phyloP scores from a whole-genome alignment of 768 basidiomycete genomes.

The Hemileccinum rubropunctum region DNA sequence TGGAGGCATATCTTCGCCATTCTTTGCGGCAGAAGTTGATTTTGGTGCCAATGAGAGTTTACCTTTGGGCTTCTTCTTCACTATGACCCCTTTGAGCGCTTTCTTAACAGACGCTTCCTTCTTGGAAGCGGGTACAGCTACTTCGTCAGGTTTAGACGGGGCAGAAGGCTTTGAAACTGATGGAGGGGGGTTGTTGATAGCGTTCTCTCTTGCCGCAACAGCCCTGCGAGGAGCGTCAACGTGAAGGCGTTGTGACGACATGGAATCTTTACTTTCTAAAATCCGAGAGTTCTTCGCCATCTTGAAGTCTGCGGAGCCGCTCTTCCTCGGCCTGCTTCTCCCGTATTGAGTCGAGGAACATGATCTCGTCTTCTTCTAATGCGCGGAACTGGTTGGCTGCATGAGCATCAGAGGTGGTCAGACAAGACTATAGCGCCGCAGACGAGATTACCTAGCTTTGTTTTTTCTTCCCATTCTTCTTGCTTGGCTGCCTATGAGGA shows the following conservation, averaged over 20 bases:
- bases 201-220: slow-evolving; percentile 66
- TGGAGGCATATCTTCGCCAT: slow-evolving; percentile 32
- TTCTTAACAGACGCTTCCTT: slow-evolving; percentile 58
- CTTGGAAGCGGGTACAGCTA: slow-evolving; percentile 39
- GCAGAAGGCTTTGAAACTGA: slow-evolving; percentile 29
- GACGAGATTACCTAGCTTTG: slow-evolving; percentile 55
- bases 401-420: slow-evolving; percentile 8
- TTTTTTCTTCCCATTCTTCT: slow-evolving; percentile 92
- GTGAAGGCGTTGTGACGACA: neutral
- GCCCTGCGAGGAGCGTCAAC: slow-evolving; percentile 40
- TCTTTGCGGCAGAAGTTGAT: slow-evolving; percentile 18
- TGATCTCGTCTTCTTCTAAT: slow-evolving; percentile 86
- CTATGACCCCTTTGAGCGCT: slow-evolving; percentile 72
- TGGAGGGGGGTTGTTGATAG: slow-evolving; percentile 42
- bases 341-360: slow-evolving; percentile 81
- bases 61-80: slow-evolving; percentile 69
- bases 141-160: slow-evolving; percentile 28
- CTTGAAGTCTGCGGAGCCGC: slow-evolving; percentile 65
- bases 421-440: neutral
- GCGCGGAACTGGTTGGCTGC: slow-evolving; percentile 87
- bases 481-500: slow-evolving; percentile 72
- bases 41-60: slow-evolving; percentile 18
- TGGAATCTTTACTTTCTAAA: slow-evolving; percentile 66
- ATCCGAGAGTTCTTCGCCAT: slow-evolving; percentile 73
- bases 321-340: slow-evolving; percentile 78